phyloP scores from a whole-genome alignment of 495 filamentous ascomycete genomes.

The Astrocystis sublimbata region DNA sequence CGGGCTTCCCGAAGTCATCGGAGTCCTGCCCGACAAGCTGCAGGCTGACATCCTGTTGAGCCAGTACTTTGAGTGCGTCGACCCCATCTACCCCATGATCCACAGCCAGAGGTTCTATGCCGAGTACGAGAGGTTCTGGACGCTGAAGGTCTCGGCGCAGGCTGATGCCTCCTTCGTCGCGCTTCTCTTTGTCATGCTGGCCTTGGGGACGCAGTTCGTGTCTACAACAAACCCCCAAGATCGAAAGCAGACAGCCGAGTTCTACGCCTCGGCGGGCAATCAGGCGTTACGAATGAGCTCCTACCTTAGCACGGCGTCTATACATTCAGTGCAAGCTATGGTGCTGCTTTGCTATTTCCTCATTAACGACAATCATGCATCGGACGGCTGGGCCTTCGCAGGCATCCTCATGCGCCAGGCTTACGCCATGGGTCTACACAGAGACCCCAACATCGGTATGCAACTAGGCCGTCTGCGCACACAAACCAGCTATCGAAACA shows the following conservation, averaged over 20 bases:
- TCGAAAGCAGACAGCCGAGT: slow-evolving; percentile 69
- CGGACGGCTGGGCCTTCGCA: slow-evolving; percentile 73
- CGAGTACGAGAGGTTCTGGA: slow-evolving; percentile 74
- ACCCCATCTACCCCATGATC: slow-evolving; percentile 73
- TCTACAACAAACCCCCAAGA: slow-evolving; percentile 54
- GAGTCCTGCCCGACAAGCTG: slow-evolving; percentile 66
- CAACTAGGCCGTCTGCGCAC: neutral
- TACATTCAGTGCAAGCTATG: slow-evolving; percentile 72
- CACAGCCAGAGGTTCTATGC: slow-evolving; percentile 64
- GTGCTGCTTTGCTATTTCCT: slow-evolving; percentile 72
- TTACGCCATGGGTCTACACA: slow-evolving; percentile 73
- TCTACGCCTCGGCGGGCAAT: slow-evolving; percentile 72
- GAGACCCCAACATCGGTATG: slow-evolving; percentile 66
- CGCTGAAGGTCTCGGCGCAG: slow-evolving; percentile 50
- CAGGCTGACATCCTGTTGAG: slow-evolving; percentile 69
- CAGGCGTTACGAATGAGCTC: slow-evolving; percentile 67
- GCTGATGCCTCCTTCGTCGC: slow-evolving; percentile 63
- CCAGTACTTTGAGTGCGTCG: slow-evolving; percentile 72
- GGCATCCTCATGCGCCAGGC: slow-evolving; percentile 70
- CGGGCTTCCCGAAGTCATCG: slow-evolving; percentile 68
- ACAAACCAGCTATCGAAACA: neutral
- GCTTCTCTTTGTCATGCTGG: slow-evolving; percentile 67
- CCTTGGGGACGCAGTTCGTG: slow-evolving; percentile 72
- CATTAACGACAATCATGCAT: slow-evolving; percentile 76
- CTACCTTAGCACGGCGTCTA: slow-evolving; percentile 65